Percentiles rank a stretch among this genome's conserved stretches.
These are phyloP conservation scores for Cryptosporidium baileyi DNA, from an alignment of 169 alveolate species.

Conservation along the genomic window DNA sequence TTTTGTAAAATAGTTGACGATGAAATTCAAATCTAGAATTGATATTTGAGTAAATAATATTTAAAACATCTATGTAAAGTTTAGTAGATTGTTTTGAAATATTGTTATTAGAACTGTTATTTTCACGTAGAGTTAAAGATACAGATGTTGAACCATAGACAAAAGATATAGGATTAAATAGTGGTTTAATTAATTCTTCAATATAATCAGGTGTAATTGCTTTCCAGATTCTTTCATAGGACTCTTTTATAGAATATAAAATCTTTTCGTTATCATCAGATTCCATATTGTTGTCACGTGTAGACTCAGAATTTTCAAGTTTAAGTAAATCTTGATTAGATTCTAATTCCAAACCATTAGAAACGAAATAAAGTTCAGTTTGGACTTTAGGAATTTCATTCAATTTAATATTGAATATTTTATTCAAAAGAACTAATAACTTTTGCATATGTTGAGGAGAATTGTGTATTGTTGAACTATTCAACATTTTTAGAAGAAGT, in stretches of 20 bases:
- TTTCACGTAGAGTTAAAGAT: constrained; percentile 2
- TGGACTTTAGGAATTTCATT: constrained; percentile 40
- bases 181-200: constrained; percentile 1
- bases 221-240: not conserved
- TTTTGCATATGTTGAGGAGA: constrained; percentile 58
- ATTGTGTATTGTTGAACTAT: constrained; percentile 1
- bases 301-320: no score
- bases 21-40: constrained; percentile 19
- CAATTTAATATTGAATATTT: not conserved
- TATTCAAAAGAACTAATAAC: not conserved
- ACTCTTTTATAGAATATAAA: not conserved
- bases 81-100: constrained; percentile 44
- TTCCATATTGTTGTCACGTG: not conserved
- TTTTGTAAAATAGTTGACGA: not conserved
- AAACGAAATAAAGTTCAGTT: not conserved
- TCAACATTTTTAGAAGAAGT: constrained; percentile 7
- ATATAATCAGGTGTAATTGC: not conserved
- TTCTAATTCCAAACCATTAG: not conserved
- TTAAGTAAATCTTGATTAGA: not conserved
- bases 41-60: not conserved
- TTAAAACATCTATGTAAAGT: constrained; percentile 21
- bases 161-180: constrained; percentile 52
- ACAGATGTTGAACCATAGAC: constrained; percentile 13
- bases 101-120: not conserved
- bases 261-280: not conserved